A percentile compares a stretch with the other conserved stretches of the same genome.
Evolutionary conservation across 202 grass and related monocot genomes (phyloP).

Genomic region (Sporobolus alterniflorus): DNA sequence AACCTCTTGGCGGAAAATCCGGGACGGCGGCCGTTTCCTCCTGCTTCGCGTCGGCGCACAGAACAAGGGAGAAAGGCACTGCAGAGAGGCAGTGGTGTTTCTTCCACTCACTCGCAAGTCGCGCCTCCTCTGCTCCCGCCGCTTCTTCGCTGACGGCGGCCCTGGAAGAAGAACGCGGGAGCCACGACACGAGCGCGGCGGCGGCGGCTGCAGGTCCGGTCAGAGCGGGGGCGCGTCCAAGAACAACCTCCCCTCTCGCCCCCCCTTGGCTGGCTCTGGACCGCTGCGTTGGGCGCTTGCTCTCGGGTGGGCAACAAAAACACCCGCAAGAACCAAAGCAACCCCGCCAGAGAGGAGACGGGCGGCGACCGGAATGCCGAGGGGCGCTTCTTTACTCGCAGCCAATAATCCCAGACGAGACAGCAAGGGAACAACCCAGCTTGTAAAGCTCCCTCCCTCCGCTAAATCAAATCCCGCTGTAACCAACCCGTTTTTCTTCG

Average conservation of each 20-base stretch:
- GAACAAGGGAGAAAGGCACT: not conserved
- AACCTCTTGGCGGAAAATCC: constrained; percentile 38
- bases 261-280: constrained; percentile 8
- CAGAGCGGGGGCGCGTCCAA: constrained; percentile 18
- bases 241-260: not conserved
- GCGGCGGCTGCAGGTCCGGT: not conserved
- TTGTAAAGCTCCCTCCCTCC: no score
- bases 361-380: not conserved
- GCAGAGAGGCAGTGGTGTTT: not conserved
- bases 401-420: not conserved
- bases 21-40: not conserved
- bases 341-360: not conserved
- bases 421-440: no score
- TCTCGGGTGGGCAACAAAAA: not conserved
- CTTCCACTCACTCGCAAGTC: not conserved
- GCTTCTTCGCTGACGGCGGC: not conserved
- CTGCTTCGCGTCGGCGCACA: not conserved
- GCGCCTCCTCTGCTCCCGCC: not conserved
- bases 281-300: constrained; percentile 33
- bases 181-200: not conserved
- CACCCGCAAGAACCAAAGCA: not conserved
- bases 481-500: not conserved
- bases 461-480: no score
- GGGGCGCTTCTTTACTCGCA: not conserved
- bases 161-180: not conserved